Base-by-base conservation (phyloP, 768 basidiomycete genomes). In the Boletus reticulatus region DNA sequence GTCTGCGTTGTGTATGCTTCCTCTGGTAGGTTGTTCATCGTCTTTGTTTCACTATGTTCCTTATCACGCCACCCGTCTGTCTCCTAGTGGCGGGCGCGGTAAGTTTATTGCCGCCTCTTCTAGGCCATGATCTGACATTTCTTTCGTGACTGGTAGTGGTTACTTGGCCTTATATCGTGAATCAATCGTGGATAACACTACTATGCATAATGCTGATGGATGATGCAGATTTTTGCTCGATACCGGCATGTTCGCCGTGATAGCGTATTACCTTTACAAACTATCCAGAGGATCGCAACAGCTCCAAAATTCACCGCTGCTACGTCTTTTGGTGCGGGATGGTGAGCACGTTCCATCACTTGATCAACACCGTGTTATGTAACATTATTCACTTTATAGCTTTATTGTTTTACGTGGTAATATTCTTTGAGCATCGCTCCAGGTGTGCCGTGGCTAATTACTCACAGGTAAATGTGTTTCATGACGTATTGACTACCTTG, bases 331-430 rank as follows among this genome's bases (percentile, higher is more conserved):
- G 1, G 36, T 52, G 24, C 34, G 34, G 10, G 51, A 52, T 45
- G 43, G 50, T 60, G 37, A 60, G 59, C 12, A 29, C 12, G 10
- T 20, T 24, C n/a, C 48, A 52, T 51, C 36, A 20, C 20, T 12
- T 14, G 42, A 14, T 19, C 12, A 5, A 45, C 51, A 20, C 6
- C 1, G 17, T 22, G 10, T 16, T 11, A 22, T 22, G 22, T 22
- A 38, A 29, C 1, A 4, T 24, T 16, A 27, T 16, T 19, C 10
- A 31, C 19, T n/a, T 6, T 31, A 4, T 20, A 56, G 55, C 49
- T 27, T 17, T 46, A 6, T 3, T 42, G 10, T 56, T 56, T 37
- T 56, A 56, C 14, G 7, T 41, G n/a, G 55, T 56, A 38, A 36
- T 34, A 50, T 47, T 14, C 14, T 6, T 20, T 2, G 17, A 24